phyloP scores from a whole-genome alignment of 495 filamentous ascomycete genomes.

The Neurospora sp. region DNA sequence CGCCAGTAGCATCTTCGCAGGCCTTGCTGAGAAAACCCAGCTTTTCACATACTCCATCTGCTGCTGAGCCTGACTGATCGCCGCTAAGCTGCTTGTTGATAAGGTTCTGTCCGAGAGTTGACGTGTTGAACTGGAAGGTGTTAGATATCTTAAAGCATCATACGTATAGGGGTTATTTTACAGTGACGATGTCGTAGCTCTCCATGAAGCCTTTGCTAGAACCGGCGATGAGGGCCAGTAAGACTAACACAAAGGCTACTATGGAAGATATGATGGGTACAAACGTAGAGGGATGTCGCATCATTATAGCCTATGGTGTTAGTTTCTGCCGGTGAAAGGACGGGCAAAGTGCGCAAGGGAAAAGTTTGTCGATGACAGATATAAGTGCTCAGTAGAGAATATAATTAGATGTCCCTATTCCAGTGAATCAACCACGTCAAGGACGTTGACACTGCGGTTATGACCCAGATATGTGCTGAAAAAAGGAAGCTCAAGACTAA shows the following conservation, averaged over 20 bases:
- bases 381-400: background rate
- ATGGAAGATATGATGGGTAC: constrained; percentile 11
- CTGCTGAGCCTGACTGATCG: background rate
- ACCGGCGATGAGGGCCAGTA: constrained; percentile 66
- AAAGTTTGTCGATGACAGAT: background rate
- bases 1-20: constrained; percentile 18
- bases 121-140: constrained; percentile 49
- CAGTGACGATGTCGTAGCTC: constrained; percentile 55
- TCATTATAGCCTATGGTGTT: background rate
- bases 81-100: constrained; percentile 15
- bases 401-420: background rate
- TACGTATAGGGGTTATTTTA: constrained; percentile 25
- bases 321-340: background rate
- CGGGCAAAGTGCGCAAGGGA: background rate
- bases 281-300: background rate
- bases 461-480: no score
- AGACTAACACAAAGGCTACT: constrained; percentile 54
- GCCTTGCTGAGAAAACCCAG: constrained; percentile 13
- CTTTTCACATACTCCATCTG: constrained; percentile 3
- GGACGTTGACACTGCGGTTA: background rate
- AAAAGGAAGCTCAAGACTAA: no score
- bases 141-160: background rate
- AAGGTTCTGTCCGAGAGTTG: constrained; percentile 46
- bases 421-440: background rate
- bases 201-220: constrained; percentile 49